Evolutionary conservation across 2,329 filamentous ascomycete species (phyloP).

Genomic region (Rhytidhysteron rufulum): DNA sequence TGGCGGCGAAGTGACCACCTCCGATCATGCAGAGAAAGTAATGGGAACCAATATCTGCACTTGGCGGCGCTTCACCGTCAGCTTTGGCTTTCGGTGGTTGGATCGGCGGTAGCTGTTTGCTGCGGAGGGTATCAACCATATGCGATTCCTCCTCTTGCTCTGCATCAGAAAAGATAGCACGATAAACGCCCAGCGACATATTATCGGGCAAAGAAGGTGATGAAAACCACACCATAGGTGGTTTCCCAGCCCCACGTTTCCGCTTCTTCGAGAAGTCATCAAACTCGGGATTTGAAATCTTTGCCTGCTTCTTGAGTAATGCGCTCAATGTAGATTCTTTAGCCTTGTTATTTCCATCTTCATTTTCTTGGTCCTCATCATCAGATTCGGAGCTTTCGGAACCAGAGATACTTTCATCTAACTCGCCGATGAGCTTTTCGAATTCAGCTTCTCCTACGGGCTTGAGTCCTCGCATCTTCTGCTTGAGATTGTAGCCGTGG

Average conservation of each 20-base stretch:
- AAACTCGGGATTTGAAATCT: conserved; percentile 57
- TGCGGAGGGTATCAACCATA: conserved; percentile 65
- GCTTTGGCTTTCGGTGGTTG: conserved; percentile 44
- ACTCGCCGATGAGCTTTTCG: conserved; percentile 74
- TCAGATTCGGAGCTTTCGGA: conserved; percentile 72
- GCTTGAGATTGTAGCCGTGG: conserved; percentile 92
- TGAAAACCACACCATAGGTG: conserved; percentile 80
- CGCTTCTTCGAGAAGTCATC: conserved; percentile 48
- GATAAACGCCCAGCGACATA: conserved; percentile 80
- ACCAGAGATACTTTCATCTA: conserved; percentile 90
- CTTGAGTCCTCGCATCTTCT: conserved; percentile 71
- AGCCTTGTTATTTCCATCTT: conserved; percentile 41
- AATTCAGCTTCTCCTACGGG: conserved; percentile 79
- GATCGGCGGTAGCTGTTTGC: conserved; percentile 71
- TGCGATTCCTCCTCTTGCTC: conserved; percentile 63
- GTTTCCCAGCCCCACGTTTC: conserved; percentile 58
- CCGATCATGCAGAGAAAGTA: conserved; percentile 98
- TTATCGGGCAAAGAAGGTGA: conserved; percentile 72
- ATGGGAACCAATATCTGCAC: conserved; percentile 68
- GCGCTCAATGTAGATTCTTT: conserved; percentile 71
- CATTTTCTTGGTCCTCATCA: conserved; percentile 66
- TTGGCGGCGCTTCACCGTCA: conserved; percentile 55
- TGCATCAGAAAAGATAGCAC: conserved; percentile 68
- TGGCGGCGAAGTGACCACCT: conserved; percentile 93
- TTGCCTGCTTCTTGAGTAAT: conserved; percentile 79